A percentile compares a stretch with the other conserved stretches of the same genome.
Conservation (phyloP, 345 rosid species). For the Tarenaya hassleriana region DNA sequence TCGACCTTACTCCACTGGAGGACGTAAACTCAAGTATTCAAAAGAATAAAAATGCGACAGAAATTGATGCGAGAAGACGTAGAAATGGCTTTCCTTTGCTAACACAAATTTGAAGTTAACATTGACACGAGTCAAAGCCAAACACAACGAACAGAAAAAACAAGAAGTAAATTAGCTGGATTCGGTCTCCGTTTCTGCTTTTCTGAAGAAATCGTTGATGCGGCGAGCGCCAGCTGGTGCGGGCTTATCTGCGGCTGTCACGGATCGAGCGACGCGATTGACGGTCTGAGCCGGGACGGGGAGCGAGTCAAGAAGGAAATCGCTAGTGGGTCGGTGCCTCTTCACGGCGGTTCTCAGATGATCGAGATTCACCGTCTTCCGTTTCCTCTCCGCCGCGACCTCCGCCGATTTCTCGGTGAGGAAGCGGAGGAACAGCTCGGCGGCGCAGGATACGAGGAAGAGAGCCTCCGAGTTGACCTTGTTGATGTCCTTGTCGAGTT, state of each 20-base stretch:
- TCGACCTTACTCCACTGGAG: too few species aligned
- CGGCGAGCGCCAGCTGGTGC: conserved; percentile 49
- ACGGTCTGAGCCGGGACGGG: conserved; percentile 41
- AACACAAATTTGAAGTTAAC: too few species aligned
- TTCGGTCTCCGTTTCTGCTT: conserved; percentile 25
- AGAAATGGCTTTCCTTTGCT: too few species aligned
- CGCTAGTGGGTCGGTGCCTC: conserved; percentile 70
- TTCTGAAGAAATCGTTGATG: conserved; percentile 60
- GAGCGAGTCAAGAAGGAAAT: conserved; percentile 84
- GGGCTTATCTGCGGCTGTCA: conserved; percentile 27
- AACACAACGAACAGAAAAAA: too few species aligned
- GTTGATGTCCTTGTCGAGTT: conserved; percentile 79
- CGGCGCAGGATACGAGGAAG: conserved; percentile 48
- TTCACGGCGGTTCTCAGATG: conserved; percentile 59
- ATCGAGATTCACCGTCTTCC: conserved; percentile 58
- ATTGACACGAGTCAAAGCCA: too few species aligned
- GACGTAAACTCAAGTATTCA: too few species aligned
- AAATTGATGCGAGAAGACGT: too few species aligned
- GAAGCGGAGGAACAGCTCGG: conserved; percentile 63
- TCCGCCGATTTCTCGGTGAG: conserved; percentile 62
- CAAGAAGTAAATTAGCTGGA: neutral
- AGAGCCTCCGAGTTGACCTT: conserved; percentile 82
- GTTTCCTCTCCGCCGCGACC: conserved; percentile 58
- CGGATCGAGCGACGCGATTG: conserved; percentile 20
- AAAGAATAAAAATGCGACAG: too few species aligned